Percentiles rank a stretch among this genome's conserved stretches.
Conservation (phyloP, 495 filamentous ascomycete species). For the Arthonia radiata region DNA sequence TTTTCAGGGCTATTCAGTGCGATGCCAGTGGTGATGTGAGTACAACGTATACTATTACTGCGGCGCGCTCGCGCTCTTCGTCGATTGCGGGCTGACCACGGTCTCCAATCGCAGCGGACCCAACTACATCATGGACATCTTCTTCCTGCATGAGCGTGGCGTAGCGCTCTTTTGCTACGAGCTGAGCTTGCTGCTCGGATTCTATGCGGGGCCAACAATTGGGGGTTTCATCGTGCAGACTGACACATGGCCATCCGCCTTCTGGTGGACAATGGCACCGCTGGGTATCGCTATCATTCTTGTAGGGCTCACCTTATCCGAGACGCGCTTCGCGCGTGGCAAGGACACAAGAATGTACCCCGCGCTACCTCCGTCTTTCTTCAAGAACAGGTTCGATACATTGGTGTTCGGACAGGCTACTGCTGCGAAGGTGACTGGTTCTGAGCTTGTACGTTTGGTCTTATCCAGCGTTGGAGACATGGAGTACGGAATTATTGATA, state of each 20-base stretch:
- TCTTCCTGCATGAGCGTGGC: slow-evolving; percentile 20
- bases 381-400: too few relatives aligned
- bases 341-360: slow-evolving; percentile 4
- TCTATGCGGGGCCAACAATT: slow-evolving; percentile 19
- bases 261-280: slow-evolving; percentile 25
- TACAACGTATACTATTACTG: too few relatives aligned
- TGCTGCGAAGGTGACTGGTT: slow-evolving; percentile 11
- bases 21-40: too few relatives aligned
- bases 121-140: slow-evolving; percentile 20
- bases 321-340: slow-evolving; percentile 15
- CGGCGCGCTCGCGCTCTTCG: too few relatives aligned
- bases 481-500: too few relatives aligned
- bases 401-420: too few relatives aligned
- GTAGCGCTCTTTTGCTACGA: slow-evolving; percentile 20
- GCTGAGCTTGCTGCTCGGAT: too few relatives aligned
- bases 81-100: too few relatives aligned
- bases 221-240: slow-evolving; percentile 20
- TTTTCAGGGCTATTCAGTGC: too few relatives aligned
- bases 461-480: slow-evolving; percentile 8
- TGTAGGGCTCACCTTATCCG: slow-evolving; percentile 21
- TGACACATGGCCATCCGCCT: slow-evolving; percentile 19
- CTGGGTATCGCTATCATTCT: slow-evolving; percentile 17
- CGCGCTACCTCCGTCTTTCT: slow-evolving; percentile 7
- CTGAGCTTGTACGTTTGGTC: slow-evolving; percentile 10
- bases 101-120: too few relatives aligned